phyloP scores from a whole-genome alignment of 495 filamentous ascomycete species.

The Paragyromitra xinjiangensis region DNA sequence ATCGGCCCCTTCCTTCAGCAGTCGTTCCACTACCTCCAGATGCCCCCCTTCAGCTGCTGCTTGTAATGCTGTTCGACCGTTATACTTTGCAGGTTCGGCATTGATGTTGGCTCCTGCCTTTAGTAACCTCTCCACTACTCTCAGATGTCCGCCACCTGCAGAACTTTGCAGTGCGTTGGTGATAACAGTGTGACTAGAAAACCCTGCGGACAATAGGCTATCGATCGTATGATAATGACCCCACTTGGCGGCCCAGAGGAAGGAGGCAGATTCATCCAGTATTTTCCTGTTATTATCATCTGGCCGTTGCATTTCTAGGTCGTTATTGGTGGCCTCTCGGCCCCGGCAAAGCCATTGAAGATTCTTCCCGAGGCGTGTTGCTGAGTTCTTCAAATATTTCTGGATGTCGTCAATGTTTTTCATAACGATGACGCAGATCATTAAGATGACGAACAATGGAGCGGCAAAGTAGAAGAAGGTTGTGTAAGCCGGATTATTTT shows the following conservation, averaged over 20 bases:
- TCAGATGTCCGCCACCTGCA: background rate
- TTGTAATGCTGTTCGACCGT: background rate
- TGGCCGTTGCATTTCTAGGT: background rate
- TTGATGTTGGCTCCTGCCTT: too few relatives aligned
- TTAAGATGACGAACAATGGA: constrained; percentile 6
- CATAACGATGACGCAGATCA: constrained; percentile 2
- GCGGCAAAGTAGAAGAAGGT: constrained; percentile 24
- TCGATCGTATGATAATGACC: background rate
- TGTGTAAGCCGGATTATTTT: constrained; percentile 11
- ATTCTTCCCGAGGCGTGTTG: background rate
- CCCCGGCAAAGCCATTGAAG: background rate
- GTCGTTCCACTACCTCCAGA: too few relatives aligned
- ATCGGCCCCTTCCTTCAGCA: too few relatives aligned
- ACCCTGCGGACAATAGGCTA: background rate
- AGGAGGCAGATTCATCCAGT: background rate
- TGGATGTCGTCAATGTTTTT: background rate
- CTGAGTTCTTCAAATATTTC: background rate
- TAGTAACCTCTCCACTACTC: background rate
- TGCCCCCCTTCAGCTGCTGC: too few relatives aligned
- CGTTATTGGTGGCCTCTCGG: background rate
- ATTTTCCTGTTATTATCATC: background rate
- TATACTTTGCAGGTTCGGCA: too few relatives aligned
- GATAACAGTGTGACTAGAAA: background rate
- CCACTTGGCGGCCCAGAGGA: background rate
- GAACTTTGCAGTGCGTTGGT: background rate